Percentiles rank a stretch among this genome's conserved stretches.
Conservation (phyloP, 2,329 filamentous ascomycete genomes). For the Cadophora luteo-olivacea region DNA sequence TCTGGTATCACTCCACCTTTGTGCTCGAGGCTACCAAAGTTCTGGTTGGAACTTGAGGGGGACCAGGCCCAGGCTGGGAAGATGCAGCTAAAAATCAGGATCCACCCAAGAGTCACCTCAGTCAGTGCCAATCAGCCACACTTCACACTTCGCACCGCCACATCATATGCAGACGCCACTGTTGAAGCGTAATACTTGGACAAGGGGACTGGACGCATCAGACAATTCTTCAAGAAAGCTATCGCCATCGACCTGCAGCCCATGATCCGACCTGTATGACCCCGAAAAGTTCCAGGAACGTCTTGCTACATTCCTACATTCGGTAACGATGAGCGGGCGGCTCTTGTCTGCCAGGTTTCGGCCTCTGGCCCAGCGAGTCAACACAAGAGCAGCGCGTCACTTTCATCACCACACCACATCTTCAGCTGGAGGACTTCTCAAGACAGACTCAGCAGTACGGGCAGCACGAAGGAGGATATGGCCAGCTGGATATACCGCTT, state of each 20-base stretch:
- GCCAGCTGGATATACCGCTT: slow-evolving; percentile 77
- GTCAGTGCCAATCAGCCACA: slow-evolving; percentile 3
- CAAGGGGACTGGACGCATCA: slow-evolving; percentile 5
- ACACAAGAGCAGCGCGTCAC: slow-evolving; percentile 63
- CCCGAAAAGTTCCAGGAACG: slow-evolving; percentile 24
- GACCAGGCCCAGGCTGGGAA: not conserved
- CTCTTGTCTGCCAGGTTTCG: slow-evolving; percentile 76
- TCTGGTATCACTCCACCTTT: not conserved
- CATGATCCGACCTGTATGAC: slow-evolving; percentile 33
- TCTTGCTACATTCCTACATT: slow-evolving; percentile 28
- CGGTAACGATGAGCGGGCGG: slow-evolving; percentile 50
- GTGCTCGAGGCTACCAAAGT: slow-evolving; percentile 21
- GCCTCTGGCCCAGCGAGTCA: slow-evolving; percentile 68
- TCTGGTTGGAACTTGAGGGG: not conserved
- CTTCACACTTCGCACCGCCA: slow-evolving; percentile 37
- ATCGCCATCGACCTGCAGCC: slow-evolving; percentile 22
- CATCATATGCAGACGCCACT: slow-evolving; percentile 33
- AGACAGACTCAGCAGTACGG: slow-evolving; percentile 68
- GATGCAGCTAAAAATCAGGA: slow-evolving; percentile 1
- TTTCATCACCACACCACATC: slow-evolving; percentile 63
- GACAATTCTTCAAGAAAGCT: slow-evolving; percentile 11
- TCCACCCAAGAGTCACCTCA: not conserved
- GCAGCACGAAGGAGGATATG: slow-evolving; percentile 70
- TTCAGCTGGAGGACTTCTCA: slow-evolving; percentile 72
- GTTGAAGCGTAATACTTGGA: not conserved